Conservation (phyloP, 345 rosid species). For the Crucihimalaya himalaica region DNA sequence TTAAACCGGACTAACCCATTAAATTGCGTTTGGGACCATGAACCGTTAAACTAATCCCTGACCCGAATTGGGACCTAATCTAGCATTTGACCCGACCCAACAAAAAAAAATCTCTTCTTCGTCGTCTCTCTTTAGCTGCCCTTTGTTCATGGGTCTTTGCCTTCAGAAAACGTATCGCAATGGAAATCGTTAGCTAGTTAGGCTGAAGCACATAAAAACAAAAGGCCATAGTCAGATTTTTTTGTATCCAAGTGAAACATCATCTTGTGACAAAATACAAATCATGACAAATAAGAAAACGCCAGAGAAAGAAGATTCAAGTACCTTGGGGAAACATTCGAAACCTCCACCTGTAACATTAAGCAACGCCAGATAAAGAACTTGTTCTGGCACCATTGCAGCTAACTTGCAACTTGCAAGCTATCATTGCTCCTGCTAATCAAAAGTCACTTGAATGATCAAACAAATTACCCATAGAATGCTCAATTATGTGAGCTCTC, state of each 20-base stretch:
- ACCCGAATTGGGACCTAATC: too few species aligned
- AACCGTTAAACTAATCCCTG: too few species aligned
- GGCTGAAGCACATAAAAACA: conserved; percentile 49
- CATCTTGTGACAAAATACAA: background rate
- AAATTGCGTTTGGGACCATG: too few species aligned
- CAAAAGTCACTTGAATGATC: background rate
- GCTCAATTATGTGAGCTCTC: conserved; percentile 83
- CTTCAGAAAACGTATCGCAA: conserved; percentile 78
- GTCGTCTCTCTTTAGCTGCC: too few species aligned
- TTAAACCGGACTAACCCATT: too few species aligned
- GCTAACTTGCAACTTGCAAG: conserved; percentile 96
- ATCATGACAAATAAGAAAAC: conserved; percentile 11
- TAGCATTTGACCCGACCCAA: too few species aligned
- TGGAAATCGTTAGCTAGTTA: conserved; percentile 63
- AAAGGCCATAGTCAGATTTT: background rate
- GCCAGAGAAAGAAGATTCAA: conserved; percentile 4
- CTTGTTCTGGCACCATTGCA: conserved; percentile 77
- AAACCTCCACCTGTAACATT: conserved; percentile 99
- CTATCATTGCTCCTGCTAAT: conserved; percentile 86
- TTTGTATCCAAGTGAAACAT: conserved; percentile 16
- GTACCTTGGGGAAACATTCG: conserved; percentile 92
- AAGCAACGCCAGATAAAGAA: conserved; percentile 81
- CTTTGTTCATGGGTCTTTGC: conserved; percentile 93
- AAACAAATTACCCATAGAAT: conserved; percentile 79
- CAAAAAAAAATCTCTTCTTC: too few species aligned